Conservation (phyloP, 306 rosid species). For the Cicer pinnatifidum region DNA sequence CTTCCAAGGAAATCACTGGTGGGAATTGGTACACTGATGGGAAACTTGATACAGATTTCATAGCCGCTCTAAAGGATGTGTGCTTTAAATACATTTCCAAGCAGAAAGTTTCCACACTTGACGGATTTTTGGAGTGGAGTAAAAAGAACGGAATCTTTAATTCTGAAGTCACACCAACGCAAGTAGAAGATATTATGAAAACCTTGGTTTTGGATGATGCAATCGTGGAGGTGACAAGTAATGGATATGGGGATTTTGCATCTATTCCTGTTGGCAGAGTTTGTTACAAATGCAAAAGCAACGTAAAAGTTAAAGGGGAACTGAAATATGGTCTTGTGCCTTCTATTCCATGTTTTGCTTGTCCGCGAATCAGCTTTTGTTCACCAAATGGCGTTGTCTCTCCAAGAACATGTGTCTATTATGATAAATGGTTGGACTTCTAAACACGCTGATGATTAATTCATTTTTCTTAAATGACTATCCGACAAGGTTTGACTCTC, state of each 20-base stretch:
- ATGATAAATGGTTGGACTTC: constrained; percentile 71
- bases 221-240: constrained; percentile 63
- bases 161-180: constrained; percentile 49
- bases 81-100: constrained; percentile 50
- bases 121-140: constrained; percentile 51
- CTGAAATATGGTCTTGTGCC: constrained; percentile 56
- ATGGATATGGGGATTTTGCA: constrained; percentile 66
- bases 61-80: constrained; percentile 47
- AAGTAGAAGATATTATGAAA: constrained; percentile 61
- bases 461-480: background rate
- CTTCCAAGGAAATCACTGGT: constrained; percentile 69
- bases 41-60: constrained; percentile 54
- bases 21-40: constrained; percentile 74
- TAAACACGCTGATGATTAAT: constrained; percentile 41
- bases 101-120: constrained; percentile 59
- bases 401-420: constrained; percentile 68
- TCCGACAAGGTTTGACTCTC: background rate
- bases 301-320: constrained; percentile 54
- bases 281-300: constrained; percentile 65
- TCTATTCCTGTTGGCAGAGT: constrained; percentile 57
- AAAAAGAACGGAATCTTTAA: constrained; percentile 42
- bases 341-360: constrained; percentile 79
- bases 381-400: constrained; percentile 72
- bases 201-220: constrained; percentile 68
- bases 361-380: constrained; percentile 65